Conservation (phyloP, 257 asterid genomes). For the Gentiana macrophylla region DNA sequence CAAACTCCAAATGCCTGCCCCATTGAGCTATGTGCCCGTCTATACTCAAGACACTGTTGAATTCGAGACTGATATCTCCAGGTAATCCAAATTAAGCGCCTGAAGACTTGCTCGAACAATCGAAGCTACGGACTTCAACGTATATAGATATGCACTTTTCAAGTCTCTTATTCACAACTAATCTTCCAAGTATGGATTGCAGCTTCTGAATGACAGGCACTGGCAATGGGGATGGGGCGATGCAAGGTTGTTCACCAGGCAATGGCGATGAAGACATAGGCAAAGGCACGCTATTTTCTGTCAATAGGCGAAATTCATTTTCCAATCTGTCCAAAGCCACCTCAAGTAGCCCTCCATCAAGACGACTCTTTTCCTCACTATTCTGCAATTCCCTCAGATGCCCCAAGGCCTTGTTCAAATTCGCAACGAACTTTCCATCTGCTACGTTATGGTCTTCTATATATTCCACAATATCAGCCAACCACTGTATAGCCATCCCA, state of each 20-base stretch:
- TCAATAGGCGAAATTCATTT: conserved; percentile 52
- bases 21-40: conserved; percentile 63
- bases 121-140: conserved; percentile 57
- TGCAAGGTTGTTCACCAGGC: conserved; percentile 50
- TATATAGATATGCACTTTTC: conserved; percentile 68
- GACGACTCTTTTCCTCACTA: conserved; percentile 55
- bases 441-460: conserved; percentile 81
- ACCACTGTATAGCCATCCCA: conserved; percentile 83
- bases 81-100: conserved; percentile 82
- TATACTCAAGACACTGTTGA: conserved; percentile 66
- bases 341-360: conserved; percentile 81
- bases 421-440: conserved; percentile 46
- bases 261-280: conserved; percentile 49
- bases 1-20: conserved; percentile 86
- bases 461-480: conserved; percentile 79
- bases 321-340: conserved; percentile 57
- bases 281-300: conserved; percentile 49
- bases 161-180: conserved; percentile 46
- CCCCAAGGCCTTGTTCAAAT: conserved; percentile 43
- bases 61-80: conserved; percentile 70
- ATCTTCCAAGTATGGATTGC: conserved; percentile 70
- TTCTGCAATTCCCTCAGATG: conserved; percentile 42
- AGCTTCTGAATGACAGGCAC: conserved; percentile 61
- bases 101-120: conserved; percentile 71
- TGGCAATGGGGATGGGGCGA: conserved; percentile 68